Evolutionary conservation across 305 asterid genomes (phyloP).

Genomic region (Solanum hybrid): DNA sequence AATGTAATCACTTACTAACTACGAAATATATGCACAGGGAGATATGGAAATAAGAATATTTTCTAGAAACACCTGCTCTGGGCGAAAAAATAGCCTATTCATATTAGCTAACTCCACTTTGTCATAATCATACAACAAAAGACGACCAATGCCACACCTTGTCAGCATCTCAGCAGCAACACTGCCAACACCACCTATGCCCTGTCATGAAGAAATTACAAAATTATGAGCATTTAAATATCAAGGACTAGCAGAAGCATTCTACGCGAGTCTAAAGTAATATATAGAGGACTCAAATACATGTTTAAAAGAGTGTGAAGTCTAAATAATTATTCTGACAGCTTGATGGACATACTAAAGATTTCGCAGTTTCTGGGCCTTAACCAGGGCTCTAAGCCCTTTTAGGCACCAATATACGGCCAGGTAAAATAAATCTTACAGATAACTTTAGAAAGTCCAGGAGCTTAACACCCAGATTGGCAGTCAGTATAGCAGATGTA

Average conservation of each 20-base stretch:
- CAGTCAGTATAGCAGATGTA: background rate
- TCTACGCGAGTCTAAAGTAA: background rate
- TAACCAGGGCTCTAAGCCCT: background rate
- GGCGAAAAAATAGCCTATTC: slow-evolving; percentile 98
- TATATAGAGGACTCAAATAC: background rate
- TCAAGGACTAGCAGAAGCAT: background rate
- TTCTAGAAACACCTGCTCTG: slow-evolving; percentile 70
- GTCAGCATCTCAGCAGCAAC: slow-evolving; percentile 99
- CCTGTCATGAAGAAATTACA: slow-evolving; percentile 33
- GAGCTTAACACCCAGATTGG: background rate
- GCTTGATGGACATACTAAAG: background rate
- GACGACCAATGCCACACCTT: slow-evolving; percentile 98
- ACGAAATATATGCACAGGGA: background rate
- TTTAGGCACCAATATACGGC: background rate
- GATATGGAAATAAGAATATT: background rate
- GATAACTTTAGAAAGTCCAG: background rate
- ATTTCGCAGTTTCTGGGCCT: background rate
- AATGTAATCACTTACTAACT: background rate
- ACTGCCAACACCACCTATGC: slow-evolving; percentile 99
- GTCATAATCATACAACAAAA: slow-evolving; percentile 93
- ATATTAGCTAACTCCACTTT: slow-evolving; percentile 98
- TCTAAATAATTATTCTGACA: background rate
- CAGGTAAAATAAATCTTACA: background rate
- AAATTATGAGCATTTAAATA: background rate
- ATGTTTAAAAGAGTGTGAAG: background rate